These are phyloP conservation scores for Globisporangium middletonii DNA, from an alignment of 352 stramenopile species.

Conservation along the genomic window DNA sequence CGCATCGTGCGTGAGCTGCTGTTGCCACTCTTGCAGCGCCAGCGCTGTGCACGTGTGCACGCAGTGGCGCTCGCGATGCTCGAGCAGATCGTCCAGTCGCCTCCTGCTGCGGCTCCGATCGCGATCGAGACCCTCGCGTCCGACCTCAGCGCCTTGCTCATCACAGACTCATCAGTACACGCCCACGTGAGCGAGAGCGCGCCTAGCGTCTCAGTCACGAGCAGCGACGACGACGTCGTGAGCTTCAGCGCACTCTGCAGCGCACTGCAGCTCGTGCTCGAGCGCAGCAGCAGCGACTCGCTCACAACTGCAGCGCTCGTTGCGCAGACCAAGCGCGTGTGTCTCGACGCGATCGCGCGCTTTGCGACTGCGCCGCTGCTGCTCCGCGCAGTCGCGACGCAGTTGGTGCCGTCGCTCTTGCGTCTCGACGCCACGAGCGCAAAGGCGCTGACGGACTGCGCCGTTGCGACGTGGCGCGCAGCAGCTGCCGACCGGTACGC, in stretches of 20 bases:
- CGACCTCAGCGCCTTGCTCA: conserved; percentile 7
- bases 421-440: conserved; percentile 5
- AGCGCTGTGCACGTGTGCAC: conserved; percentile 24
- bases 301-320: background rate
- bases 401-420: conserved; percentile 43
- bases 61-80: conserved; percentile 21
- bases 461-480: conserved; percentile 19
- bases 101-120: conserved; percentile 10
- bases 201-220: background rate
- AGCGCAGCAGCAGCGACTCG: background rate
- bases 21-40: conserved; percentile 21
- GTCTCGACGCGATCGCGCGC: conserved; percentile 25
- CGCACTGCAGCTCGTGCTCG: conserved; percentile 39
- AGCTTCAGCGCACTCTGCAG: conserved; percentile 46
- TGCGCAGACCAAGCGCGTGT: conserved; percentile 25
- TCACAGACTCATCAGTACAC: background rate
- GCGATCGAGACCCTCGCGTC: conserved; percentile 10
- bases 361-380: conserved; percentile 40
- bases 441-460: conserved; percentile 14
- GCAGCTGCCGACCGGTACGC: background rate
- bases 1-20: conserved; percentile 20
- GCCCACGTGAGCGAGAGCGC: background rate
- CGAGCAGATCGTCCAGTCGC: conserved; percentile 15
- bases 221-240: background rate
- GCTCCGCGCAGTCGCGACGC: conserved; percentile 32